These are phyloP conservation scores for Talaromyces trachyspermus DNA, from an alignment of 495 filamentous ascomycete genomes.

Conservation along the genomic window DNA sequence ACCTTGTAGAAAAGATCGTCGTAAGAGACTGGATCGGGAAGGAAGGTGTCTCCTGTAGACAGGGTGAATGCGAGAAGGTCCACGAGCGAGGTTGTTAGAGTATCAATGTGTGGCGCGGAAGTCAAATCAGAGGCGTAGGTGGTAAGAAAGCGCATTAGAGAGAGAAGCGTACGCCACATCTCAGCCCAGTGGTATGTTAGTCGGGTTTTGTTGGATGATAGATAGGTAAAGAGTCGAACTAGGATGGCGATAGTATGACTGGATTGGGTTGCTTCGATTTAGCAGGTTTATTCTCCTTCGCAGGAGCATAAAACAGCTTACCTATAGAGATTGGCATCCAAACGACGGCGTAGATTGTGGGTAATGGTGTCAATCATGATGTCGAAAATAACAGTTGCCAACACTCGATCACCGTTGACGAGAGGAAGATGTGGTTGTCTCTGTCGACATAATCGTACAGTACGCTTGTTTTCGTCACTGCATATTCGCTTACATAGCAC, in stretches of 20 bases:
- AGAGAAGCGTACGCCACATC: constrained; percentile 82
- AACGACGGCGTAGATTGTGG: constrained; percentile 79
- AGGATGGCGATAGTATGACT: constrained; percentile 62
- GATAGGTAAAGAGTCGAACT: constrained; percentile 72
- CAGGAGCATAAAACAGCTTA: constrained; percentile 15
- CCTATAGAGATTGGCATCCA: constrained; percentile 82
- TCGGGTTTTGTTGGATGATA: constrained; percentile 69
- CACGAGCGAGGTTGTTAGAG: constrained; percentile 48
- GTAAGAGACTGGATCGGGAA: constrained; percentile 82
- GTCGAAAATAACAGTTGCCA: constrained; percentile 72
- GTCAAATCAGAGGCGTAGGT: constrained; percentile 74
- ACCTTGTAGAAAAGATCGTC: constrained; percentile 98
- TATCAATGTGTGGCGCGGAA: constrained; percentile 51
- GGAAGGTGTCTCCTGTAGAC: constrained; percentile 82
- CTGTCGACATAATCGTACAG: constrained; percentile 83
- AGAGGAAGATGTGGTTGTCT: constrained; percentile 80
- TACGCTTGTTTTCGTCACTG: constrained; percentile 66
- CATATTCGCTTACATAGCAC: constrained; percentile 78
- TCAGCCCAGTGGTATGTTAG: constrained; percentile 92
- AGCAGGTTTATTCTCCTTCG: not conserved
- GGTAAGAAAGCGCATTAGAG: constrained; percentile 83
- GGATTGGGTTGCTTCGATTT: not conserved
- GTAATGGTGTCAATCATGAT: constrained; percentile 84
- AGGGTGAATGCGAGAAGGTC: constrained; percentile 81
- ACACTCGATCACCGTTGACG: constrained; percentile 58